Base-by-base conservation (phyloP, 495 filamentous ascomycete species). In the Penicillium atrosanguineum region DNA sequence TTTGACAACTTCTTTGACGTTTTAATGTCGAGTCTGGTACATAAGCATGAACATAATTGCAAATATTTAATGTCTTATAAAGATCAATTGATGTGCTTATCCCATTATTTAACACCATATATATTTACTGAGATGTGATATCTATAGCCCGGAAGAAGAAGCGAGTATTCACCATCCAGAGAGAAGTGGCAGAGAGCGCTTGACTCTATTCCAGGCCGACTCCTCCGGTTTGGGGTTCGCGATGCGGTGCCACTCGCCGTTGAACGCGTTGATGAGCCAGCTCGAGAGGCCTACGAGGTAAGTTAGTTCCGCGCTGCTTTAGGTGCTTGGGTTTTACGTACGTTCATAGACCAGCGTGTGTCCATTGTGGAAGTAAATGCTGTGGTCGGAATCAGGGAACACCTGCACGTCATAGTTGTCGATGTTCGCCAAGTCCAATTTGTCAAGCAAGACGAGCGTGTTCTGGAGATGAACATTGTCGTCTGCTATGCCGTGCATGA, bases 391-490 rank as follows among this genome's bases (percentile, higher is more conserved):
- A 68, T 98, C 94, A 9, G 94, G 94, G 73, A 95, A 98, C 18
- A 96, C 84, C 70, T 96, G 93, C 41, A 97, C 81, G 66, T 98
- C 94, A 57, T 96, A 98, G 67, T 98, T 98, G 71, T 95, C 87
- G 2, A 97, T 83, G 25, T 83, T 83, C 2, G 75, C 85, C 53
- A 96, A 64, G 71, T 98, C 91, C 39, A 98, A 76, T 60, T 86
- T 87, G 69, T 98, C 94, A 42, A 97, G 70, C 57, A 98, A 70
- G 4, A 84, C 87, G 46, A 97, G 77, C 1, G 90, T 86, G 65
- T 95, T 97, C 69, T 98, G 94, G 68, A 96, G 79, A 68, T 98
- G 94, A 7, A 98, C 94, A 59, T 98, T 98, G 70, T 98, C 94
- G 60, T 98, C 94, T 4, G 89, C 87, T 14, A 91, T 81, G 52